Percentiles rank a stretch among this genome's conserved stretches.
These are phyloP conservation scores for Suhomyces pyralidae DNA, from an alignment of 805 yeast species.

Conservation along the genomic window DNA sequence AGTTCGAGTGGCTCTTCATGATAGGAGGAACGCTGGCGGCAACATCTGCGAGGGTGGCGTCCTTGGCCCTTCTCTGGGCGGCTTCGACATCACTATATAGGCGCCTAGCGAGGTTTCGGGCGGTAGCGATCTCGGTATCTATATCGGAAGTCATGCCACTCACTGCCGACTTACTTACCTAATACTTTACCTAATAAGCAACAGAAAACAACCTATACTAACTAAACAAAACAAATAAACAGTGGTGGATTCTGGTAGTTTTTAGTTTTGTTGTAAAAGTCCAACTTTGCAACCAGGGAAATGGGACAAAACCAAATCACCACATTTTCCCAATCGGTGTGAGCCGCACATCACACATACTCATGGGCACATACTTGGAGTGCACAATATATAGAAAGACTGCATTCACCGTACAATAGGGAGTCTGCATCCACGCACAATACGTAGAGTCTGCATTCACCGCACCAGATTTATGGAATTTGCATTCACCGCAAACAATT, in stretches of 20 bases:
- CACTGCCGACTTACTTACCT: not conserved
- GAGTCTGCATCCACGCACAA: no score
- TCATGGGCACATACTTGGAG: no score
- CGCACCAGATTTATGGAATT: no score
- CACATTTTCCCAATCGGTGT: not conserved
- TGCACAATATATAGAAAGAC: no score
- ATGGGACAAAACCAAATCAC: not conserved
- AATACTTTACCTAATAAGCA: not conserved
- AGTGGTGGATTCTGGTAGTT: not conserved
- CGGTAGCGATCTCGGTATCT: constrained; percentile 14
- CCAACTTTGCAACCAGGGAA: not conserved
- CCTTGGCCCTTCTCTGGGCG: constrained; percentile 41
- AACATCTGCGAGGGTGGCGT: constrained; percentile 43
- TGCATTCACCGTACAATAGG: no score
- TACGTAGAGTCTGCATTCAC: no score
- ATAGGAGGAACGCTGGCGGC: constrained; percentile 31
- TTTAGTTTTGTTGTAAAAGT: no score
- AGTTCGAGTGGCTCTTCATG: constrained; percentile 19
- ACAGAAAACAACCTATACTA: no score
- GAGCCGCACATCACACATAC: no score
- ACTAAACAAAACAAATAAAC: no score
- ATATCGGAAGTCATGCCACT: not conserved
- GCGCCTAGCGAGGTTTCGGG: constrained; percentile 45
- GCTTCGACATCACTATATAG: constrained; percentile 50
- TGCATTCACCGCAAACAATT: no score